phyloP scores from a whole-genome alignment of 2,329 filamentous ascomycete genomes.

The Fusarium nanum region DNA sequence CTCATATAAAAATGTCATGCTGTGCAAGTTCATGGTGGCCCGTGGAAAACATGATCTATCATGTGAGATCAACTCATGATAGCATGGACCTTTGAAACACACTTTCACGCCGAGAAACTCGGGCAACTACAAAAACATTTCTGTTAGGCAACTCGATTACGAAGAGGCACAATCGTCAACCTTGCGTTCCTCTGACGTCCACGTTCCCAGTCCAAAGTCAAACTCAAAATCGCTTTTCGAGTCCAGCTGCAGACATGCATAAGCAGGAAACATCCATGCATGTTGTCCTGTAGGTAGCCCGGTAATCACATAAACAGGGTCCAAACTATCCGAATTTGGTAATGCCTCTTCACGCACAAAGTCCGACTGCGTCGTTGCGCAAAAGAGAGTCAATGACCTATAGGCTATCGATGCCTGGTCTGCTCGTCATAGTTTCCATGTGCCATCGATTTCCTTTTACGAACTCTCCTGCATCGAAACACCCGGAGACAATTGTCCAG shows the following conservation, averaged over 20 bases:
- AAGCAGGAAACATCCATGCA: constrained; percentile 26
- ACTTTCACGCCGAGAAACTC: not conserved
- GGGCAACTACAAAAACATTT: too few relatives aligned
- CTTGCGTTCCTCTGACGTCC: constrained; percentile 37
- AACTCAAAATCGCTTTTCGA: constrained; percentile 10
- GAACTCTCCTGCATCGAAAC: constrained; percentile 15
- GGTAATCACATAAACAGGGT: not conserved
- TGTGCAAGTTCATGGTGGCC: constrained; percentile 29
- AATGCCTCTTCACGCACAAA: constrained; percentile 4
- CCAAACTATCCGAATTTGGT: constrained; percentile 9
- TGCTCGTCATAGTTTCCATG: constrained; percentile 13
- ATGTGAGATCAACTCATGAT: constrained; percentile 41
- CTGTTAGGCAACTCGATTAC: not conserved
- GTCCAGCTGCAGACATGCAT: not conserved
- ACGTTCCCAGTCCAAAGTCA: not conserved
- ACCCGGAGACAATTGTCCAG: not conserved
- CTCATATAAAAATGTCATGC: not conserved
- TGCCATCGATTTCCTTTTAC: constrained; percentile 18
- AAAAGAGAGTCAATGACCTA: constrained; percentile 2
- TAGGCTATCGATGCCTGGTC: not conserved
- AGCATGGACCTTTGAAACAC: not conserved
- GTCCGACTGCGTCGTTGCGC: constrained; percentile 4
- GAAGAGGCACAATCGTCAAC: constrained; percentile 25
- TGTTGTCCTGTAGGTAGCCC: not conserved
- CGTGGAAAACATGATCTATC: constrained; percentile 39